Base-by-base conservation (phyloP, 2,329 filamentous ascomycete species). In the Podosphaera xanthii region DNA sequence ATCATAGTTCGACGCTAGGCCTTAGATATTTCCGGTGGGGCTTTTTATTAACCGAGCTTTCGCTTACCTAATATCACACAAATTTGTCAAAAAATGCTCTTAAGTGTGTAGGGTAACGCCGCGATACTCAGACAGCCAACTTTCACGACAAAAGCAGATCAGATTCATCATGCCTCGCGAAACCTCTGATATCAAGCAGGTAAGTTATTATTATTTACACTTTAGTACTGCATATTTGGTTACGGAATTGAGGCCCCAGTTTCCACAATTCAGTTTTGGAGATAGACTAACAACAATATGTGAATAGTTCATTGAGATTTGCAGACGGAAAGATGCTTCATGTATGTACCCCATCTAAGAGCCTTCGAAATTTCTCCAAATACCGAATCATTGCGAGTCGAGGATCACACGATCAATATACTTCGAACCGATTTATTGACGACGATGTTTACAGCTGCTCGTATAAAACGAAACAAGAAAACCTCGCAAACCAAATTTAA, bases 401-500 rank as follows among this genome's bases (percentile, higher is more conserved):
- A 31, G 30, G 4, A 34, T 30, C 30, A 14, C 30, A 10, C 52
- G 52, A 34, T 10, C 6, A 4, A 7, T 9, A 35, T 7, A 14
- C n/a, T 7, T 50, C n/a, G n/a, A 50, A 50, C 14, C 31, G 48
- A 33, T 50, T 50, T 22, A 40, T 40, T 40, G 36, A 57, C 48
- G 30, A 48, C 30, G 22, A 66, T 58, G 49, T 50, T 62, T 70
- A 64, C 70, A 91, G 86, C 86, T 76, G 86, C 86, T 72, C 84
- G 86, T 75, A 88, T 91, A 81, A 91, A 97, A 89, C 92, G 94
- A 82, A 94, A 84, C 83, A 85, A 83, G 76, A 84, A 86, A 78
- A 78, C 79, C 72, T 81, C 84, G 74, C 84, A 91, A 81, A 90
- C 92, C 84, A 98, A 98, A 86, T 97, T 98, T 89, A 98, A 98